Evolutionary conservation across 2,329 filamentous ascomycete genomes (phyloP).

Genomic region (Pestalotiopsis sp.): DNA sequence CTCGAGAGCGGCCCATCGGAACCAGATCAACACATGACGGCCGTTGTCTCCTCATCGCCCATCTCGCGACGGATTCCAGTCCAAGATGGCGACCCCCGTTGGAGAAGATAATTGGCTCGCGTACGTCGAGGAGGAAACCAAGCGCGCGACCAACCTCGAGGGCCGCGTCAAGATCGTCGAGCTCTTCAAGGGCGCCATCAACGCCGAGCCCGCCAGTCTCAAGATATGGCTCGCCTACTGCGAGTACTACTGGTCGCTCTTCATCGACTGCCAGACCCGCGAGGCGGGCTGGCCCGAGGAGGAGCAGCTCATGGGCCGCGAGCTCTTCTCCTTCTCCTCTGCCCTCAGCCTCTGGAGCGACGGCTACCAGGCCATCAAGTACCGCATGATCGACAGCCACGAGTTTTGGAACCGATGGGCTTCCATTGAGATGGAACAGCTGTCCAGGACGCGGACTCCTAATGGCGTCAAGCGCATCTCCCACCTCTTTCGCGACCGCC

Average conservation of each 20-base stretch:
- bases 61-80: conserved; percentile 1
- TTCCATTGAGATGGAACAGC: conserved; percentile 68
- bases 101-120: conserved; percentile 78
- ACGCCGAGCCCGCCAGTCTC: conserved; percentile 71
- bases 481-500: conserved; percentile 67
- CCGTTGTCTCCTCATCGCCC: not conserved
- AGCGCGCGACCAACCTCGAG: conserved; percentile 61
- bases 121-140: conserved; percentile 71
- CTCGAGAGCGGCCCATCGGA: not conserved
- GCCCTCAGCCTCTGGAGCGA: conserved; percentile 71
- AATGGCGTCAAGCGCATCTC: conserved; percentile 65
- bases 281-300: conserved; percentile 63
- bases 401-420: conserved; percentile 79
- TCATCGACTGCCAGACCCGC: conserved; percentile 60
- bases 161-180: conserved; percentile 70
- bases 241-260: conserved; percentile 74
- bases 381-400: conserved; percentile 75
- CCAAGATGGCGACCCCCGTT: conserved; percentile 56
- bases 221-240: conserved; percentile 77
- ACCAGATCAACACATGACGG: not conserved
- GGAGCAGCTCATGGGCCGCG: conserved; percentile 67
- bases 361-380: conserved; percentile 70
- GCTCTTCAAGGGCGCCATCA: conserved; percentile 67
- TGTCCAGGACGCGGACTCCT: conserved; percentile 55
- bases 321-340: conserved; percentile 69